These are phyloP conservation scores for Yamadazyma mexicana DNA, from an alignment of 1,139 yeast genomes.

Conservation along the genomic window DNA sequence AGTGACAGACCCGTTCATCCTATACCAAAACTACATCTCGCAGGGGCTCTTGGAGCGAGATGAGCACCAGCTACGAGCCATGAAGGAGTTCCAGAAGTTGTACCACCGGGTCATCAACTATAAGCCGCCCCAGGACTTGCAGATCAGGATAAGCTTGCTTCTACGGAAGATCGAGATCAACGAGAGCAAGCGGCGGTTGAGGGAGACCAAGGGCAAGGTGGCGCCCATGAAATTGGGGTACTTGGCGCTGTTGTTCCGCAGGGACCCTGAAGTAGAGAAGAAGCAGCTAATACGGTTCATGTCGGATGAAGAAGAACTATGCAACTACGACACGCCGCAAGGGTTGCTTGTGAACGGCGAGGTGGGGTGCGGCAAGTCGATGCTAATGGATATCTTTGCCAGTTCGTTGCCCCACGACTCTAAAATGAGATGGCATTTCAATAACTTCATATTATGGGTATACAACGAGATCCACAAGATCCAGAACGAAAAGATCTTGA, in stretches of 20 bases:
- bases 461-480: slow-evolving; percentile 61
- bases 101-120: slow-evolving; percentile 62
- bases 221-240: slow-evolving; percentile 19
- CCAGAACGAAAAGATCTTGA: slow-evolving; percentile 41
- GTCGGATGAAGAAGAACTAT: slow-evolving; percentile 63
- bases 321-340: slow-evolving; percentile 58
- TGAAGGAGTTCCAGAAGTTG: slow-evolving; percentile 63
- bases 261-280: slow-evolving; percentile 30
- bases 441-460: slow-evolving; percentile 68
- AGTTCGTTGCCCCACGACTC: slow-evolving; percentile 60
- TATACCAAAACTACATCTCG: slow-evolving; percentile 56
- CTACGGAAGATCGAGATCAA: slow-evolving; percentile 48
- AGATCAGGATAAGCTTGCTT: slow-evolving; percentile 46
- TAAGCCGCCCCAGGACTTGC: slow-evolving; percentile 53
- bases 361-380: slow-evolving; percentile 76
- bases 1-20: slow-evolving; percentile 62
- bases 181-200: slow-evolving; percentile 22
- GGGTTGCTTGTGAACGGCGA: slow-evolving; percentile 70
- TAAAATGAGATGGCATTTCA: slow-evolving; percentile 72
- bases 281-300: slow-evolving; percentile 46
- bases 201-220: slow-evolving; percentile 9
- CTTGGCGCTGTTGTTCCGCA: slow-evolving; percentile 22
- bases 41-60: slow-evolving; percentile 55
- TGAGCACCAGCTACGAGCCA: slow-evolving; percentile 59
- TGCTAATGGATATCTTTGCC: slow-evolving; percentile 74